These are phyloP conservation scores for Chaetomiaceae sp. DNA, from an alignment of 2,329 filamentous ascomycete species.

Conservation along the genomic window DNA sequence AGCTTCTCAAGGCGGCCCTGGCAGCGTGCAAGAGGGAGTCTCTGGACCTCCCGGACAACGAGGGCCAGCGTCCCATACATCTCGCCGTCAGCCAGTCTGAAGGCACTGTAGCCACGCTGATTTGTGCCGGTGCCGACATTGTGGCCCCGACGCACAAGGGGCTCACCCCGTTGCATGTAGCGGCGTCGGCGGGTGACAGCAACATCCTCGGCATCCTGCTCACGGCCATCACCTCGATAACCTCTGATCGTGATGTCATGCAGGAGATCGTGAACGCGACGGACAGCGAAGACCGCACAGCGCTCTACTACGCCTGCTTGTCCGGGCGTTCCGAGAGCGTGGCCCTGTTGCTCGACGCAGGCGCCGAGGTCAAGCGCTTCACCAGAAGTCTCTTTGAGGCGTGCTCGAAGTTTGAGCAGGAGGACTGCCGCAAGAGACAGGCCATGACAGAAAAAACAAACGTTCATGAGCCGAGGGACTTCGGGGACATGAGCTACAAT, in stretches of 20 bases:
- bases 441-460: no score
- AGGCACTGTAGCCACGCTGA: constrained; percentile 25
- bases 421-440: background rate
- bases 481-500: background rate
- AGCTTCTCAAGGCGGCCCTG: background rate
- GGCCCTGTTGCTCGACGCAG: constrained; percentile 26
- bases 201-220: constrained; percentile 34
- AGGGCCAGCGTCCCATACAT: constrained; percentile 9
- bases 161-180: constrained; percentile 38
- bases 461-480: background rate
- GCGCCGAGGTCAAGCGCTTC: constrained; percentile 16
- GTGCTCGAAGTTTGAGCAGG: background rate
- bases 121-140: constrained; percentile 34
- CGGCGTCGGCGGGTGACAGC: constrained; percentile 30
- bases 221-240: background rate
- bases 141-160: constrained; percentile 30
- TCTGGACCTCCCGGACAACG: constrained; percentile 2
- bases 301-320: constrained; percentile 27
- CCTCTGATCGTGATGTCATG: background rate
- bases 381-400: constrained; percentile 18
- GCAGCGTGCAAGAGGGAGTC: background rate
- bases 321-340: constrained; percentile 28
- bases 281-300: constrained; percentile 2
- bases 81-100: constrained; percentile 20
- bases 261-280: background rate